A percentile compares a stretch with the other conserved stretches of the same genome.
These are phyloP conservation scores for Tricholomella constricta DNA, from an alignment of 768 basidiomycete genomes.

Conservation along the genomic window DNA sequence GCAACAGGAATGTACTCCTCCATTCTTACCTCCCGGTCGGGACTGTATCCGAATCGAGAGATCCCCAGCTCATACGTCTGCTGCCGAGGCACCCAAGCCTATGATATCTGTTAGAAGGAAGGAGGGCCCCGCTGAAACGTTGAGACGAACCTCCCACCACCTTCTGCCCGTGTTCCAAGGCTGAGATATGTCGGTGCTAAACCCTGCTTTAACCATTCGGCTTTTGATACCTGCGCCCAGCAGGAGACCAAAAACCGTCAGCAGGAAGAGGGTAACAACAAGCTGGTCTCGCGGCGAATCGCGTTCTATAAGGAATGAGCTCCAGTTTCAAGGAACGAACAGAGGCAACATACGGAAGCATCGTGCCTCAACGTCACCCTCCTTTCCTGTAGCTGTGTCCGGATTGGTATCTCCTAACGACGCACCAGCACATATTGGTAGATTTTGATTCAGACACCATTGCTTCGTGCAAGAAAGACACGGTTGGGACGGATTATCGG, in stretches of 20 bases:
- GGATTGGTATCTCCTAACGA: conserved; percentile 85
- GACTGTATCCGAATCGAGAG: conserved; percentile 48
- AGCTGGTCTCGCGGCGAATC: conserved; percentile 96
- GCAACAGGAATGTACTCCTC: conserved; percentile 50
- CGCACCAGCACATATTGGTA: conserved; percentile 81
- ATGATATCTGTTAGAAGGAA: conserved; percentile 11
- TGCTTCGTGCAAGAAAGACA: conserved; percentile 93
- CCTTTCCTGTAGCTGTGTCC: conserved; percentile 92
- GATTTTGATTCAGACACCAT: conserved; percentile 93
- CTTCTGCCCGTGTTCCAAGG: conserved; percentile 60
- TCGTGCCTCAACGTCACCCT: conserved; percentile 93
- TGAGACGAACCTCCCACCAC: conserved; percentile 80
- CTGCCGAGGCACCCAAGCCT: conserved; percentile 61
- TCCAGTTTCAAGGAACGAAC: conserved; percentile 6
- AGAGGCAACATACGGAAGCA: conserved; percentile 80
- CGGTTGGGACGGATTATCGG: conserved; percentile 85
- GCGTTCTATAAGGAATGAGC: conserved; percentile 59
- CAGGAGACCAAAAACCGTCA: conserved; percentile 85
- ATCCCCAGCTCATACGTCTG: conserved; percentile 48
- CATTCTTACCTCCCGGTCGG: conserved; percentile 35
- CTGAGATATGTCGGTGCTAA: conserved; percentile 55
- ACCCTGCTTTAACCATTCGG: conserved; percentile 77
- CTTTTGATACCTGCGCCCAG: conserved; percentile 83
- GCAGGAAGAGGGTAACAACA: conserved; percentile 86
- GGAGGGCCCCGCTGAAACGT: conserved; percentile 13